phyloP scores from a whole-genome alignment of 2,329 filamentous ascomycete species.

The Neoarthrinium moseri region DNA sequence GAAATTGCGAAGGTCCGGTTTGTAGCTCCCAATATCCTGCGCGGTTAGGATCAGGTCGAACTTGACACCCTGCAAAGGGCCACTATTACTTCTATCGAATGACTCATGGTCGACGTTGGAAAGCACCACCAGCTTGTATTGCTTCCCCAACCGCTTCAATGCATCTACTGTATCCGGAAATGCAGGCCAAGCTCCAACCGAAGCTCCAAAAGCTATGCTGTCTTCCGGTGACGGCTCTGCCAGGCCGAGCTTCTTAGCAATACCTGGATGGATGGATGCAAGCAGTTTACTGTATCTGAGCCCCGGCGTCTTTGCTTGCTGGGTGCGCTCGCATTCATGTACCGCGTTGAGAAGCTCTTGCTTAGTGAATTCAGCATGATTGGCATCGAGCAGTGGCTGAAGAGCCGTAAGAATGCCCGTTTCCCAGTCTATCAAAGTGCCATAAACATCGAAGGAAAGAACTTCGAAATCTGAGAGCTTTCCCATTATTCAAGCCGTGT shows the following conservation, averaged over 20 bases:
- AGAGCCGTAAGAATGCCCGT: constrained; percentile 59
- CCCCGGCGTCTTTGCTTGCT: constrained; percentile 53
- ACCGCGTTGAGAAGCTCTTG: constrained; percentile 34
- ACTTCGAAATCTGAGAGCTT: constrained; percentile 14
- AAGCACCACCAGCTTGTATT: constrained; percentile 59
- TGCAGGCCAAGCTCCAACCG: constrained; percentile 52
- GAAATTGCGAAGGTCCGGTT: constrained; percentile 66
- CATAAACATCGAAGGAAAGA: constrained; percentile 75
- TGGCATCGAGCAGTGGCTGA: constrained; percentile 40
- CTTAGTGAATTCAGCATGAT: constrained; percentile 30
- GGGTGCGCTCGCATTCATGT: constrained; percentile 33
- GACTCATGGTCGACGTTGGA: constrained; percentile 58
- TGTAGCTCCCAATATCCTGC: constrained; percentile 70
- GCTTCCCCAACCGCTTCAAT: constrained; percentile 43
- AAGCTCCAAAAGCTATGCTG: constrained; percentile 44
- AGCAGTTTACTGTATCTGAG: constrained; percentile 61
- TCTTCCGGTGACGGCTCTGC: constrained; percentile 30
- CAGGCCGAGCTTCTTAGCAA: constrained; percentile 43
- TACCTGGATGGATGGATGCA: constrained; percentile 39
- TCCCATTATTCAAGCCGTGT: neutral
- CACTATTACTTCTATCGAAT: constrained; percentile 42
- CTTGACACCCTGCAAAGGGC: constrained; percentile 45
- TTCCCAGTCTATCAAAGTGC: constrained; percentile 78
- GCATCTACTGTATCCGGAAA: constrained; percentile 58
- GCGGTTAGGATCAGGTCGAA: constrained; percentile 68